Conservation (phyloP, 148 eudicot species). For the Vaccinium vitisidaea region DNA sequence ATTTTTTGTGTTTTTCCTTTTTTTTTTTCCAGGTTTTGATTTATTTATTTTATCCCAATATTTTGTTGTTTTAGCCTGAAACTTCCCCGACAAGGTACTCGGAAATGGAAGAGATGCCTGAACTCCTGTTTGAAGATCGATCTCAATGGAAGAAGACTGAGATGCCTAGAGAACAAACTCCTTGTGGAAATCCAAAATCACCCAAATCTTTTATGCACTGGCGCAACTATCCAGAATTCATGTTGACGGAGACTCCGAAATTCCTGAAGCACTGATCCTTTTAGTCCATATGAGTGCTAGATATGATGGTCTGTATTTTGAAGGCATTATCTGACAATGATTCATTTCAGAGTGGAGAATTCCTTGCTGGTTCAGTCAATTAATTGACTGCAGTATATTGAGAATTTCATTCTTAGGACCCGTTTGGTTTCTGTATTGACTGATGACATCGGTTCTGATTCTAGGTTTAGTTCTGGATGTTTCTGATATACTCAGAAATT, state of each 20-base stretch:
- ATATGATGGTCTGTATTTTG: background rate
- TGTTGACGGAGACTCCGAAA: slow-evolving; percentile 33
- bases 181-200: slow-evolving; percentile 32
- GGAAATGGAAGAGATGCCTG: slow-evolving; percentile 35
- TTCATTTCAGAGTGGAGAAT: background rate
- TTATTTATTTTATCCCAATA: background rate
- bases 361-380: background rate
- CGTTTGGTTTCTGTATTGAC: background rate
- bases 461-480: background rate
- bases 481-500: background rate
- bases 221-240: slow-evolving; percentile 28
- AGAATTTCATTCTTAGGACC: background rate
- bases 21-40: background rate
- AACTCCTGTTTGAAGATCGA: slow-evolving; percentile 1
- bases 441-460: background rate
- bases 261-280: slow-evolving; percentile 13
- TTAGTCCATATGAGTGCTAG: background rate
- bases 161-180: slow-evolving; percentile 18
- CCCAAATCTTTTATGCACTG: slow-evolving; percentile 20
- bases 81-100: slow-evolving; percentile 14
- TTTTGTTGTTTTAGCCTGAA: slow-evolving; percentile 24
- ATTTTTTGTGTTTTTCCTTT: background rate
- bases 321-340: background rate
- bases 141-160: slow-evolving; percentile 18
- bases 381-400: background rate